Percentiles rank a stretch among this genome's conserved stretches.
Evolutionary conservation across 148 eudicot species (phyloP).

Genomic region (Rhododendron simsii): DNA sequence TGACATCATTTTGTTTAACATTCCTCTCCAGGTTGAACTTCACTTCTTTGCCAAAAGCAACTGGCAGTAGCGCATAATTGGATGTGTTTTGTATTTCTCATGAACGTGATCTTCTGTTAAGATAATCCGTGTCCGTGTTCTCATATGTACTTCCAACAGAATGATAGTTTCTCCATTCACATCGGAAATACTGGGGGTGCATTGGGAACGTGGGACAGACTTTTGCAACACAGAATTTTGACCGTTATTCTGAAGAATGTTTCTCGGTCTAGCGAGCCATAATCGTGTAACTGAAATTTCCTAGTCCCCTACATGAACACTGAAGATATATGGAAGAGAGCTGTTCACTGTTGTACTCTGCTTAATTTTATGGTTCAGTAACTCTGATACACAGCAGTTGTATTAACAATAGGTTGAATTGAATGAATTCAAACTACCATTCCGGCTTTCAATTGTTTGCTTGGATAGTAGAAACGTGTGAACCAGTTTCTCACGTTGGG

Average conservation of each 20-base stretch:
- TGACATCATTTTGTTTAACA: background rate
- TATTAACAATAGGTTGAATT: background rate
- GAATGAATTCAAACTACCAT: background rate
- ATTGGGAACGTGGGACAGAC: background rate
- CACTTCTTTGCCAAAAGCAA: constrained; percentile 31
- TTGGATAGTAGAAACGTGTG: background rate
- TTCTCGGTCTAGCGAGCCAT: constrained; percentile 4
- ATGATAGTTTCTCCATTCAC: background rate
- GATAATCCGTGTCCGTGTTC: background rate
- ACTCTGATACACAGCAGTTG: background rate
- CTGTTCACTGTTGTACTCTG: background rate
- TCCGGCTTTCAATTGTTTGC: background rate
- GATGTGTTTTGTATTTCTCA: background rate
- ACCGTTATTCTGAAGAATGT: background rate
- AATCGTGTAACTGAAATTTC: background rate
- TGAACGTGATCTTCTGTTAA: background rate
- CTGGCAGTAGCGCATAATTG: constrained; percentile 21
- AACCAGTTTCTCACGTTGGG: background rate
- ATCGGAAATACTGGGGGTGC: background rate
- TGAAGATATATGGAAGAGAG: background rate
- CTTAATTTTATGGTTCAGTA: background rate
- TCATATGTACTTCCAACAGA: background rate
- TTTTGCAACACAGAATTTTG: background rate
- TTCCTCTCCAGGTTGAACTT: constrained; percentile 22
- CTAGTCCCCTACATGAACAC: background rate